These are phyloP conservation scores for Serendipita indica DNA, from an alignment of 768 basidiomycete species.

Conservation along the genomic window DNA sequence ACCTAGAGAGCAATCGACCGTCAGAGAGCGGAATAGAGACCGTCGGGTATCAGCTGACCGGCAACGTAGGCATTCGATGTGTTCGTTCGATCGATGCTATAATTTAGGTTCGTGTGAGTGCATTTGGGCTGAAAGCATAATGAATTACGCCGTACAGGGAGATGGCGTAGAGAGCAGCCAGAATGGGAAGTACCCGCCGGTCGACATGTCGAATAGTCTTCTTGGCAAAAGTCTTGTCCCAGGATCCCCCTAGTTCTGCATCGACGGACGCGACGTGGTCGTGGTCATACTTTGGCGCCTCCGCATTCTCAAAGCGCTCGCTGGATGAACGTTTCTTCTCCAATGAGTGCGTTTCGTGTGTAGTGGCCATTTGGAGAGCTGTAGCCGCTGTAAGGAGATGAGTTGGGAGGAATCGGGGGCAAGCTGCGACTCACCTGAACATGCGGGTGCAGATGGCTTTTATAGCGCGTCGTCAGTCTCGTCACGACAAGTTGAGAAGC, in stretches of 20 bases:
- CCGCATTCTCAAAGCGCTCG: not conserved
- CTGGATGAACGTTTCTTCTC: conserved; percentile 7
- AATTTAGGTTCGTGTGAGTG: not conserved
- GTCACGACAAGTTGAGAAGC: too few species aligned
- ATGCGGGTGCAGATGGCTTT: too few species aligned
- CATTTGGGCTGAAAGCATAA: not conserved
- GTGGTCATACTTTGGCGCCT: not conserved
- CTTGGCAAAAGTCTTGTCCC: conserved; percentile 4
- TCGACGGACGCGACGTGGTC: conserved; percentile 81
- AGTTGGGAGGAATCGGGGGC: too few species aligned
- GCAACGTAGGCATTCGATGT: conserved; percentile 4
- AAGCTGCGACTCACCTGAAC: too few species aligned
- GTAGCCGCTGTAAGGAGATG: too few species aligned
- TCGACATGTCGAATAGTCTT: not conserved
- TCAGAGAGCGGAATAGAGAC: too few species aligned
- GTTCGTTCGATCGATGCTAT: conserved; percentile 6
- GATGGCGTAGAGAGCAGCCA: not conserved
- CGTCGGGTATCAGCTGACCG: not conserved
- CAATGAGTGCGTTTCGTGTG: not conserved
- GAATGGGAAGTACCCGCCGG: not conserved
- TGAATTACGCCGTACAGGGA: not conserved
- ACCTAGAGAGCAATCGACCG: not conserved
- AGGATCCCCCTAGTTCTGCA: not conserved
- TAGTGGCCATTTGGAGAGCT: too few species aligned
- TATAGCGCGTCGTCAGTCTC: too few species aligned